Evolutionary conservation across 2,329 filamentous ascomycete genomes (phyloP), one percentile per base, ranked within the genome.

Genomic region (Drechslerella dactyloides): DNA sequence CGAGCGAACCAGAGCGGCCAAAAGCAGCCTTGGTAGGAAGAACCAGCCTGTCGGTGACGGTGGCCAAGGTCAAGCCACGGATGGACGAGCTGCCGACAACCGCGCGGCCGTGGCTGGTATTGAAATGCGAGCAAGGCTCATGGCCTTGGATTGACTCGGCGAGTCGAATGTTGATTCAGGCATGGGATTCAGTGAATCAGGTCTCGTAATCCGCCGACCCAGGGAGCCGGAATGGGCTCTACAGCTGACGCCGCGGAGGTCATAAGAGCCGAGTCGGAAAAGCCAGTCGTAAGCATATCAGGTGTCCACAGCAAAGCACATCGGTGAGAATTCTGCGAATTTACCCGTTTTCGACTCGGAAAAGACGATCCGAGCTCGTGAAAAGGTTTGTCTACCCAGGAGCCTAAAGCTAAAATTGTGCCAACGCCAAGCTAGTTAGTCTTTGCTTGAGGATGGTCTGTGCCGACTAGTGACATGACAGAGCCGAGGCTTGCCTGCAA

Each of bases 11-110:
- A 57, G 53, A 33, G 44, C 35, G 19, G 44, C 44, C 42, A 11
- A 19, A 53, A 46, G 59, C 48, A 54, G 66, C 66, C 66, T 70
- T 63, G 66, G 42, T 62, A 30, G 65, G 56, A 50, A 42, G 37
- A 24, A 33, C 23, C 17, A 55, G 58, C 35, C 60, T 59, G 56
- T 51, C 37, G 37, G 37, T 42, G 37, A 42, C 37, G 37, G 15
- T 42, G n/a, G 37, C 37, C 37, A 42, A 42, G 37, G 15, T 46
- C 59, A 33, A 55, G 21, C 37, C 40, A 23, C 46, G 3, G 3
- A 13, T 27, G 19, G 8, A 7, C 46, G 19, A 15, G 15, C 15
- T 15, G 53, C 24, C 35, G 35, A 35, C 60, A 46, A 63, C 50
- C 59, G 60, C 60, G 65, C 54, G 59, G 40, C 44, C 55, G n/a